A percentile compares a stretch with the other conserved stretches of the same genome.
Evolutionary conservation across 345 rosid species (phyloP).

Genomic region (Syzygium aqueum): DNA sequence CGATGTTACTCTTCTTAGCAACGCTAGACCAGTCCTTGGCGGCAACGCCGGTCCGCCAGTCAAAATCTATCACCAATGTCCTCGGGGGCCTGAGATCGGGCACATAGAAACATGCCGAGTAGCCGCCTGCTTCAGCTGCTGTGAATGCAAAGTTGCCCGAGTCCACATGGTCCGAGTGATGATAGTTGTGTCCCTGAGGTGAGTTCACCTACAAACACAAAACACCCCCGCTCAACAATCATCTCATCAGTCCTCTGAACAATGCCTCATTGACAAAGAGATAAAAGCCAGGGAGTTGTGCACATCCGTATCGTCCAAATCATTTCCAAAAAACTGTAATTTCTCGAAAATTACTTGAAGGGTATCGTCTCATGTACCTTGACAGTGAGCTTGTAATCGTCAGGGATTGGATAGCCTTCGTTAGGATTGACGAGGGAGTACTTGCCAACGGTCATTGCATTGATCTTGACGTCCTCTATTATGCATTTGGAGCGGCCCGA

Average conservation of each 20-base stretch:
- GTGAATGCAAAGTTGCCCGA: constrained; percentile 69
- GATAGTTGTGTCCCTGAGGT: constrained; percentile 45
- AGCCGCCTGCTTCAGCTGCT: constrained; percentile 54
- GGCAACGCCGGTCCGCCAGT: constrained; percentile 70
- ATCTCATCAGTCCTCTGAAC: not conserved
- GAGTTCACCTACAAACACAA: constrained; percentile 42
- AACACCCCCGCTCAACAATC: not conserved
- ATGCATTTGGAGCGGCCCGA: constrained; percentile 68
- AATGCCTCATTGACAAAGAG: not conserved
- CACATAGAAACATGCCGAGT: constrained; percentile 55
- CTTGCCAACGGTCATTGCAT: constrained; percentile 57
- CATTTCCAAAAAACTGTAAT: not conserved
- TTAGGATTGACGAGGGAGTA: constrained; percentile 48
- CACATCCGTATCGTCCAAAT: not conserved
- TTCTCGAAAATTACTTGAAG: not conserved
- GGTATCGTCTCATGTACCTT: constrained; percentile 16
- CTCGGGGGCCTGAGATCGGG: constrained; percentile 19
- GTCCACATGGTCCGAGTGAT: constrained; percentile 44
- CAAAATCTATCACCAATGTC: constrained; percentile 46
- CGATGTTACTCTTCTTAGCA: constrained; percentile 65
- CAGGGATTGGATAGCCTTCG: constrained; percentile 46
- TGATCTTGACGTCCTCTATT: constrained; percentile 63
- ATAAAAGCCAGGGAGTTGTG: not conserved
- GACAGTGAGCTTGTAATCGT: constrained; percentile 46
- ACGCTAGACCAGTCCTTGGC: constrained; percentile 74